Conservation (phyloP, 176 grass and related monocot genomes). For the Areca catechu region DNA sequence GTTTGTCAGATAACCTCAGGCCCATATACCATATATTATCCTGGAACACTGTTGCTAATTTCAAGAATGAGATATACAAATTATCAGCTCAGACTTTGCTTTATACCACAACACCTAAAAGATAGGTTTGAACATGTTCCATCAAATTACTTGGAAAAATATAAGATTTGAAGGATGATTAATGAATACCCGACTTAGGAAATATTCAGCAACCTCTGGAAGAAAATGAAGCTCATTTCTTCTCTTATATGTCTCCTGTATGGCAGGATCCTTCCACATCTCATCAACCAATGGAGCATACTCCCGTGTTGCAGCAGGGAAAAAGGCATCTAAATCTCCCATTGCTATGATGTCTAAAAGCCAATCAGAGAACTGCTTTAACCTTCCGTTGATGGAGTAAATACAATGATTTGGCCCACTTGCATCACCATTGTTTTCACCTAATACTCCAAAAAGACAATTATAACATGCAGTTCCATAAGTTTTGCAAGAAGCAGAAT, state of each 20-base stretch:
- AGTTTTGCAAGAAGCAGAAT: no score
- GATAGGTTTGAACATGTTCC: no score
- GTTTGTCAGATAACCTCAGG: no score
- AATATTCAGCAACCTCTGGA: constrained; percentile 84
- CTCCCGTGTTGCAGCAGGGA: constrained; percentile 85
- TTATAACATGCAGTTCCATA: no score
- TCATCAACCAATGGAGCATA: constrained; percentile 92
- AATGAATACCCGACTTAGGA: constrained; percentile 68
- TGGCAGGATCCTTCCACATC: constrained; percentile 87
- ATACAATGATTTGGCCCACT: constrained; percentile 35
- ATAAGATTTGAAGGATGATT: not conserved
- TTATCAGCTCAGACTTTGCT: no score
- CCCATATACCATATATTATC: no score
- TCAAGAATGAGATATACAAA: no score
- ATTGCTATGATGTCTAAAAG: constrained; percentile 93
- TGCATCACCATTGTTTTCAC: constrained; percentile 37
- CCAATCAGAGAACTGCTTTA: constrained; percentile 95
- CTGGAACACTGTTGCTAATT: no score
- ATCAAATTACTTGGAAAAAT: not conserved
- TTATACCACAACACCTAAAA: no score
- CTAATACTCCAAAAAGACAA: not conserved
- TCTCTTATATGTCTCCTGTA: constrained; percentile 94
- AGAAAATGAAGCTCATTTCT: constrained; percentile 85
- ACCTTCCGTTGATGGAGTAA: constrained; percentile 79
- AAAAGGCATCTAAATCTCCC: constrained; percentile 92